Evolutionary conservation across 768 basidiomycete species (phyloP), one percentile per base, ranked within the genome.

Genomic region (Lactarius hatsudake): DNA sequence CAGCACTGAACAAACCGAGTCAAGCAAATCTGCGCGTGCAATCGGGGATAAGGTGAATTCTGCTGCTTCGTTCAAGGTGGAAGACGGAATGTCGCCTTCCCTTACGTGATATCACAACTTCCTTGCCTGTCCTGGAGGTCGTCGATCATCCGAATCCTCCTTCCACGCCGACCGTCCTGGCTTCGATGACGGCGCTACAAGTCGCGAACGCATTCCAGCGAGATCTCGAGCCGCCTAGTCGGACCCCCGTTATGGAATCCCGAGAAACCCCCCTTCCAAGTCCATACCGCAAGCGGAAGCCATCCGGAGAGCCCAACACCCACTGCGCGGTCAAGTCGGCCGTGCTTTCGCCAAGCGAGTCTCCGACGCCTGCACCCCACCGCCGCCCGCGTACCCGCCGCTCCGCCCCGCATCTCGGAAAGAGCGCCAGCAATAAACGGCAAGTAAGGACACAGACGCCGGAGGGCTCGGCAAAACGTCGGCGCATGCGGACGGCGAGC

Each of bases 401-500:
- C 36, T 68, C 67, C 20, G 59, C 62, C 7, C 67, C 67, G 15
- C 67, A 68, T 64, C 67, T 68, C n/a, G 62, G 62, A 2, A 55
- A 60, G 51, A 32, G 53, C 30, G 10, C 51, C 6, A 40, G 20
- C 20, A 18, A 18, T 30, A 63, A 30, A 28, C 59, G 59, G 18
- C 53, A 59, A 28, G 45, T 2, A 3, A 64, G 32, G 34, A 54
- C 58, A 15, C 58, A 42, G 23, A 59, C 59, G 18, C 67, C 67
- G 9, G 68, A 67, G 34, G 34, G 58, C 20, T 48, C 51, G 13
- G 51, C 51, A 28, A 68, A 68, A 60, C 69, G 67, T 45, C 63
- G 54, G 48, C 67, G 67, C 7, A 63, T 61, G 48, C 61, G 69
- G 28, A 69, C 66, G 34, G 28, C 69, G 26, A 69, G 69, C 23